Conservation (phyloP, 257 asterid species). For the Przewalskia tangutica region DNA sequence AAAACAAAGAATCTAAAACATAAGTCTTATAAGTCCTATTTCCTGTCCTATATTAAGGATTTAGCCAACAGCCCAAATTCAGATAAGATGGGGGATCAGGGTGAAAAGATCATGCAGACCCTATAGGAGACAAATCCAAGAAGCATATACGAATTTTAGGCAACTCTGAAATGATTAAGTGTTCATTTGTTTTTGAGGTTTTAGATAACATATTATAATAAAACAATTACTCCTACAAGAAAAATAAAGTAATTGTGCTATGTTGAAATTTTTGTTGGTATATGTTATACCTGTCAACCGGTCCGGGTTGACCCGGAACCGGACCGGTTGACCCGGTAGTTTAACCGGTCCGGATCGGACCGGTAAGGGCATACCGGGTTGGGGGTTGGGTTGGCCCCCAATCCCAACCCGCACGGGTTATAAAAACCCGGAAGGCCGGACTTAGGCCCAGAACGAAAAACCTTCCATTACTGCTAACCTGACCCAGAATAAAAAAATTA, state of each 20-base stretch:
- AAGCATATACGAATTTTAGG: constrained; percentile 16
- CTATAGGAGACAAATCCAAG: constrained; percentile 20
- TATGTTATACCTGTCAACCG: too few relatives aligned
- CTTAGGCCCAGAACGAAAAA: too few relatives aligned
- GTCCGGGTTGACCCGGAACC: too few relatives aligned
- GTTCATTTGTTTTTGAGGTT: constrained; percentile 17
- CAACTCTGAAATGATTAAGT: constrained; percentile 37
- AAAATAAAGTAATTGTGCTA: constrained; percentile 28
- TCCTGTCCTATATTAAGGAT: neutral
- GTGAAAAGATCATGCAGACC: constrained; percentile 1
- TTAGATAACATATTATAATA: constrained; percentile 16
- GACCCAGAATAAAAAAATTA: too few relatives aligned
- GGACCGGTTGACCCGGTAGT: too few relatives aligned
- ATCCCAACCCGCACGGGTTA: too few relatives aligned
- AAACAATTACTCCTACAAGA: constrained; percentile 3
- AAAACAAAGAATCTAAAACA: neutral
- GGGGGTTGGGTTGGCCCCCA: too few relatives aligned
- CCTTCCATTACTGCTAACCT: too few relatives aligned
- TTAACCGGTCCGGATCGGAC: too few relatives aligned
- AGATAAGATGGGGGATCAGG: neutral
- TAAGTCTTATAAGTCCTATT: neutral
- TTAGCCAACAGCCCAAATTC: neutral
- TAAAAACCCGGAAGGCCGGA: too few relatives aligned
- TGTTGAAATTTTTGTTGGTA: constrained; percentile 22
- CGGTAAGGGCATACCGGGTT: too few relatives aligned